Percentiles rank a stretch among this genome's conserved stretches.
Conservation (phyloP, 2,329 filamentous ascomycete species). For the Tolypocladium tundrense region DNA sequence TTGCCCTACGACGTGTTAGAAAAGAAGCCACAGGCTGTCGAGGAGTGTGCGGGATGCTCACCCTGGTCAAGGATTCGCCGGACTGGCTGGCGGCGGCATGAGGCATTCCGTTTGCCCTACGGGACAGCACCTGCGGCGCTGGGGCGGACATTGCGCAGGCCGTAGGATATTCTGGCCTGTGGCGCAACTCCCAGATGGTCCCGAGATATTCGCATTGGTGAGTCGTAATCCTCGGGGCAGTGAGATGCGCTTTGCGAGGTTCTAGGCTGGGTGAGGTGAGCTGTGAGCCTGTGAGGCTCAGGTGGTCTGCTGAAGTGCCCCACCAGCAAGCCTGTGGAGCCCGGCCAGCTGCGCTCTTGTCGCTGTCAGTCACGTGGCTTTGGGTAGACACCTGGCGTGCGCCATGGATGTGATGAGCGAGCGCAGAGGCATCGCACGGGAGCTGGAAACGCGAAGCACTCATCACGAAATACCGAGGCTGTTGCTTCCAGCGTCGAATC, state of each 20-base stretch:
- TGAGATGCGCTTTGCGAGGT: not conserved
- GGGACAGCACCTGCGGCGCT: conserved; percentile 24
- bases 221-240: not conserved
- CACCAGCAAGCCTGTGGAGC: not conserved
- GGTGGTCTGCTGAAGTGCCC: not conserved
- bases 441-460: not conserved
- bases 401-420: not conserved
- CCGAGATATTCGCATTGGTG: conserved; percentile 5
- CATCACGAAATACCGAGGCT: not conserved
- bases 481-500: not conserved
- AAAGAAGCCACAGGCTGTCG: not conserved
- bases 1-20: conserved; percentile 8
- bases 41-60: conserved; percentile 8
- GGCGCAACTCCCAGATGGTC: conserved; percentile 5
- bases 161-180: conserved; percentile 9
- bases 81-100: conserved; percentile 13
- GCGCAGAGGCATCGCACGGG: not conserved
- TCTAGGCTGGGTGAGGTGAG: not conserved
- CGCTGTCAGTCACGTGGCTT: not conserved
- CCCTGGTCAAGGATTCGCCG: conserved; percentile 15
- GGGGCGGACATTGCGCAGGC: conserved; percentile 26
- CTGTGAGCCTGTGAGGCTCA: not conserved
- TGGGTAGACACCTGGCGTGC: not conserved
- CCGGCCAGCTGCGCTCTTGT: not conserved
- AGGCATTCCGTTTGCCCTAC: conserved; percentile 22